These are phyloP conservation scores for Wickerhamia fluorescens DNA, from an alignment of 805 yeast genomes.

Conservation along the genomic window DNA sequence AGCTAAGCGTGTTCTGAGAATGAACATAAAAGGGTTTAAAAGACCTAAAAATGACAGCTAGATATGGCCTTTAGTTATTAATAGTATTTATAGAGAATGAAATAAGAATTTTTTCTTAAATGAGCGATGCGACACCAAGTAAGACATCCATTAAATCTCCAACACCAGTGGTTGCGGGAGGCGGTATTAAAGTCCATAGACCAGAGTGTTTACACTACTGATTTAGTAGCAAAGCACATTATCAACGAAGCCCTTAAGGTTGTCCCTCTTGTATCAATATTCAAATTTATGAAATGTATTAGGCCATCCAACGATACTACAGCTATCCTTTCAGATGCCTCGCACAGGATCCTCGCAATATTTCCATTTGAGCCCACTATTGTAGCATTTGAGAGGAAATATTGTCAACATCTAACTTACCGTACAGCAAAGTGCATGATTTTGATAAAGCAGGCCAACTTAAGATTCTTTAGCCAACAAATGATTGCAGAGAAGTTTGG, in stretches of 20 bases:
- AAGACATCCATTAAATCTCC: constrained; percentile 7
- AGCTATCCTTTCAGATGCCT: constrained; percentile 25
- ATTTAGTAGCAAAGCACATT: constrained; percentile 7
- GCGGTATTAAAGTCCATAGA: constrained; percentile 6
- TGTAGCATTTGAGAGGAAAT: constrained; percentile 20
- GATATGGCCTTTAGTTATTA: constrained; percentile 1
- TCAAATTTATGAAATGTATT: constrained; percentile 16
- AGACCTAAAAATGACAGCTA: constrained; percentile 10
- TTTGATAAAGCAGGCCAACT: constrained; percentile 19
- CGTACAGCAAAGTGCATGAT: constrained; percentile 21
- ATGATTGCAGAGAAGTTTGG: constrained; percentile 2
- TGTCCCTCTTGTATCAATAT: constrained; percentile 24
- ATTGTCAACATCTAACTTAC: constrained; percentile 29
- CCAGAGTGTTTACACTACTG: constrained; percentile 5
- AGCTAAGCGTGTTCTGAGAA: constrained; percentile 26
- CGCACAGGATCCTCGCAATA: constrained; percentile 22
- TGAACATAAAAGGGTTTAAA: constrained; percentile 11
- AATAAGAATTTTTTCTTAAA: no score
- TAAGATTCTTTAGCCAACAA: constrained; percentile 12
- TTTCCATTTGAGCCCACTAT: constrained; percentile 23
- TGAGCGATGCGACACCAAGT: no score
- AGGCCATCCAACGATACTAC: constrained; percentile 19
- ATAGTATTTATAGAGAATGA: constrained; percentile 1
- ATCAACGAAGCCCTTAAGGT: constrained; percentile 4
- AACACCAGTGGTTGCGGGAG: constrained; percentile 18